phyloP scores from a whole-genome alignment of 495 filamentous ascomycete species.

The Aspergillus ostianus region DNA sequence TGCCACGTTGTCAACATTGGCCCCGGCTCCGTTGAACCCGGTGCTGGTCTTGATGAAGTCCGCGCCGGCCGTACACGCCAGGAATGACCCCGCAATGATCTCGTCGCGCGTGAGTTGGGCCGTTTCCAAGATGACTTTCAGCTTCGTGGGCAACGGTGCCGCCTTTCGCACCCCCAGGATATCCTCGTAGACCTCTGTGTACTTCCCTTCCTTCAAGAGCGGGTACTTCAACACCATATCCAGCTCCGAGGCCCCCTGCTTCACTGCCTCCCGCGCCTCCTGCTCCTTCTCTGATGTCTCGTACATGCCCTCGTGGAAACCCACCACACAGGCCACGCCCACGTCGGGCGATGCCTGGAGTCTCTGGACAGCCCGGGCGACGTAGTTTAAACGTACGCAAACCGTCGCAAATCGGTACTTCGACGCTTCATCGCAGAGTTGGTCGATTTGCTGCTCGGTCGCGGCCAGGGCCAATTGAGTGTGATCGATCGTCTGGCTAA shows the following conservation, averaged over 20 bases:
- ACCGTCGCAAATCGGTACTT: constrained; percentile 59
- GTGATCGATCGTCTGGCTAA: constrained; percentile 60
- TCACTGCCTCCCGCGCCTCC: constrained; percentile 57
- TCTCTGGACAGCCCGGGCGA: constrained; percentile 50
- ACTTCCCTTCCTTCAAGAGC: constrained; percentile 49
- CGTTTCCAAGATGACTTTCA: constrained; percentile 71
- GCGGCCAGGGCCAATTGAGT: constrained; percentile 59
- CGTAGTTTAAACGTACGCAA: constrained; percentile 56
- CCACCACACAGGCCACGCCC: constrained; percentile 61
- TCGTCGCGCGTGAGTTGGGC: constrained; percentile 52
- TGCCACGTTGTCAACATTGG: constrained; percentile 52
- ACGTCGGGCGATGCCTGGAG: constrained; percentile 47
- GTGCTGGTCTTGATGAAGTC: constrained; percentile 72
- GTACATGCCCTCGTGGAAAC: constrained; percentile 64
- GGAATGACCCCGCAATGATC: constrained; percentile 58
- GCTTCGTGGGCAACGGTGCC: constrained; percentile 42
- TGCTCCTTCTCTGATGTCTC: constrained; percentile 50
- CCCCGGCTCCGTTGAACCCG: constrained; percentile 62
- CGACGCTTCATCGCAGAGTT: constrained; percentile 61
- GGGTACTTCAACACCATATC: constrained; percentile 67
- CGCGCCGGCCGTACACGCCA: constrained; percentile 58
- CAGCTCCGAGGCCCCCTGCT: constrained; percentile 58
- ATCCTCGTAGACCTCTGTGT: constrained; percentile 55
- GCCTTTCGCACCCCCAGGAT: constrained; percentile 53
- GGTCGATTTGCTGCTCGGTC: constrained; percentile 53